These are phyloP conservation scores for Entonaema liquescens DNA, from an alignment of 495 filamentous ascomycete species.

Conservation along the genomic window DNA sequence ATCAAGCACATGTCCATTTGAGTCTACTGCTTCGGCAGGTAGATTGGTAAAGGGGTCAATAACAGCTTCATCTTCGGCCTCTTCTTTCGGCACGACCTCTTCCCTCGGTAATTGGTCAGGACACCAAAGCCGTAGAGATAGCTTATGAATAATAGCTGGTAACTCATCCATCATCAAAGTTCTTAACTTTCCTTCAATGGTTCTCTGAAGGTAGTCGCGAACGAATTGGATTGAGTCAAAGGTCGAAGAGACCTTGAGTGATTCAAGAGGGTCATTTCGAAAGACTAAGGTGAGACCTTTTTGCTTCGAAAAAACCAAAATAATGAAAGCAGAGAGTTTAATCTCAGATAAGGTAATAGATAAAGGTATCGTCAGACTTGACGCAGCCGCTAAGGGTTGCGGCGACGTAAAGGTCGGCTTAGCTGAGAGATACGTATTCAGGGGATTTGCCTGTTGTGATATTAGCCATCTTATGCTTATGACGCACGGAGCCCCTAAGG, in stretches of 20 bases:
- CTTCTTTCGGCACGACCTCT: slow-evolving; percentile 54
- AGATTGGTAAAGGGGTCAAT: slow-evolving; percentile 84
- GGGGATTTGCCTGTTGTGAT: slow-evolving; percentile 77
- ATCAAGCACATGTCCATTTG: slow-evolving; percentile 77
- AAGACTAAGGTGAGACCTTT: slow-evolving; percentile 97
- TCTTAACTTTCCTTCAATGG: slow-evolving; percentile 93
- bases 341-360: slow-evolving; percentile 97
- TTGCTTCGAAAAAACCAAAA: slow-evolving; percentile 94
- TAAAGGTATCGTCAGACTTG: slow-evolving; percentile 92
- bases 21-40: slow-evolving; percentile 79
- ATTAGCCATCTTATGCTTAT: slow-evolving; percentile 44
- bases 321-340: slow-evolving; percentile 96
- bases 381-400: slow-evolving; percentile 89
- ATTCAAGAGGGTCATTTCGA: slow-evolving; percentile 96
- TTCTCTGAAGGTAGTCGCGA: slow-evolving; percentile 93
- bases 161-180: slow-evolving; percentile 97
- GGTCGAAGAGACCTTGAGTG: slow-evolving; percentile 96
- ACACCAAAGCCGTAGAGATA: slow-evolving; percentile 89
- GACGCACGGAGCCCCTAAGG: slow-evolving; percentile 30
- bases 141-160: slow-evolving; percentile 91
- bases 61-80: slow-evolving; percentile 57
- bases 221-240: slow-evolving; percentile 99
- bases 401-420: slow-evolving; percentile 93
- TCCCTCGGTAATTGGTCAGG: slow-evolving; percentile 80
- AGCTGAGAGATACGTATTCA: slow-evolving; percentile 93